Evolutionary conservation across 2,329 filamentous ascomycete genomes (phyloP).

Genomic region (Paracorniculantispora psalliotae): DNA sequence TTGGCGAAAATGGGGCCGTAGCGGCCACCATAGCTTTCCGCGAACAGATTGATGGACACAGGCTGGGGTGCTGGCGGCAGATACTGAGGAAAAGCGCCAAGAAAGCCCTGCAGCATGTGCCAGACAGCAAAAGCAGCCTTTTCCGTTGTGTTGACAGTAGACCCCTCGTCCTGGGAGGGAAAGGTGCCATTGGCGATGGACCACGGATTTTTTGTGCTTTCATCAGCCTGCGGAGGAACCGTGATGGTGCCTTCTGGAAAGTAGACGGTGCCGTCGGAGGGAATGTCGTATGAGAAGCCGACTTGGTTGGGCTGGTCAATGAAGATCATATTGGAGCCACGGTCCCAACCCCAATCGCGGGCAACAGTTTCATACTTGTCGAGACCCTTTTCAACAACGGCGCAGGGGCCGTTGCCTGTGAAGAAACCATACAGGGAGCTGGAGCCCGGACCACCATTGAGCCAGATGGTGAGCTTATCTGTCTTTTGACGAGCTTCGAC

Average conservation of each 20-base stretch:
- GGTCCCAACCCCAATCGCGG: slow-evolving; percentile 63
- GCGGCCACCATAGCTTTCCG: slow-evolving; percentile 66
- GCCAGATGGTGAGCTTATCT: slow-evolving; percentile 51
- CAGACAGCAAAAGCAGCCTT: slow-evolving; percentile 56
- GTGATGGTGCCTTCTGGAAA: slow-evolving; percentile 36
- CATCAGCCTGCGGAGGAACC: slow-evolving; percentile 20
- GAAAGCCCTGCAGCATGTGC: slow-evolving; percentile 60
- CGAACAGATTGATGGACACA: slow-evolving; percentile 59
- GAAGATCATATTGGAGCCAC: slow-evolving; percentile 49
- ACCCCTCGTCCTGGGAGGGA: slow-evolving; percentile 43
- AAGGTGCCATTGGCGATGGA: slow-evolving; percentile 61
- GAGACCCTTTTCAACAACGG: slow-evolving; percentile 43
- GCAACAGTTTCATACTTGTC: slow-evolving; percentile 50
- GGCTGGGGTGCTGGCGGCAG: slow-evolving; percentile 44
- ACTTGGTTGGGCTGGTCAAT: slow-evolving; percentile 66
- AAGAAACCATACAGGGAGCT: slow-evolving; percentile 63
- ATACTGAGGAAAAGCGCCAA: slow-evolving; percentile 55
- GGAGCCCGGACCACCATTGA: slow-evolving; percentile 63
- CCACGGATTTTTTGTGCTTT: slow-evolving; percentile 22
- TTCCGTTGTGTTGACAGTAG: slow-evolving; percentile 51
- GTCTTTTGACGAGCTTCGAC: slow-evolving; percentile 40
- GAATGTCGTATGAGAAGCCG: slow-evolving; percentile 61
- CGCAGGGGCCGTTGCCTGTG: slow-evolving; percentile 51
- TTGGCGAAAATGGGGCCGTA: slow-evolving; percentile 63
- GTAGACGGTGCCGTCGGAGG: slow-evolving; percentile 55